A percentile compares a stretch with the other conserved stretches of the same genome.
Evolutionary conservation across 805 yeast species (phyloP).

Genomic region (Candida corydali): DNA sequence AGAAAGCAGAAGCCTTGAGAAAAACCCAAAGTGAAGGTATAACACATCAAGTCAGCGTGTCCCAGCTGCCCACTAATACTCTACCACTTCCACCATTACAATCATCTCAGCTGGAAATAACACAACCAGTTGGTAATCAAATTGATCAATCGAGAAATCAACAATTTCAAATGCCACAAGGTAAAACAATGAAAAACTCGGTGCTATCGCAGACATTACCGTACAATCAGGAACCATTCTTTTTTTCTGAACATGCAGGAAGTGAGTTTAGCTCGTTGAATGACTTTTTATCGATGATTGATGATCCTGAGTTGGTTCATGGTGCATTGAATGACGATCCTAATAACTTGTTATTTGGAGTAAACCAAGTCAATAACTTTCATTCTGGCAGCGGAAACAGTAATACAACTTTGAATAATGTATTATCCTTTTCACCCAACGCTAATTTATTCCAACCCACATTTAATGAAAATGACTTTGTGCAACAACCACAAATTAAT

Average conservation of each 20-base stretch:
- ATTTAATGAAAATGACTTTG: slow-evolving; percentile 10
- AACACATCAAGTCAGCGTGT: not conserved
- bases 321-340: slow-evolving; percentile 32
- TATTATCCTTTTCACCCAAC: slow-evolving; percentile 28
- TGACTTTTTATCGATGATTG: slow-evolving; percentile 85
- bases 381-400: slow-evolving; percentile 9
- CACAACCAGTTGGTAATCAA: no score
- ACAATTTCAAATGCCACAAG: slow-evolving; percentile 6
- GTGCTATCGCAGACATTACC: slow-evolving; percentile 39
- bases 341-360: slow-evolving; percentile 20
- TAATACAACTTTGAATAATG: slow-evolving; percentile 13
- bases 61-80: slow-evolving; percentile 1
- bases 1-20: slow-evolving; percentile 28
- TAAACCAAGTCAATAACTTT: slow-evolving; percentile 9
- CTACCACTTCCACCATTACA: slow-evolving; percentile 6
- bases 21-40: slow-evolving; percentile 11
- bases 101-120: not conserved
- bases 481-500: slow-evolving; percentile 3
- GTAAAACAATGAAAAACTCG: slow-evolving; percentile 16
- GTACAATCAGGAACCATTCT: slow-evolving; percentile 66
- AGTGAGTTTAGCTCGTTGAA: slow-evolving; percentile 87
- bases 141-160: slow-evolving; percentile 2
- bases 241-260: slow-evolving; percentile 88
- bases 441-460: slow-evolving; percentile 17
- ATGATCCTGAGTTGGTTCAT: slow-evolving; percentile 70